Base-by-base conservation (phyloP, 768 basidiomycete genomes). In the Daedalea quercina region DNA sequence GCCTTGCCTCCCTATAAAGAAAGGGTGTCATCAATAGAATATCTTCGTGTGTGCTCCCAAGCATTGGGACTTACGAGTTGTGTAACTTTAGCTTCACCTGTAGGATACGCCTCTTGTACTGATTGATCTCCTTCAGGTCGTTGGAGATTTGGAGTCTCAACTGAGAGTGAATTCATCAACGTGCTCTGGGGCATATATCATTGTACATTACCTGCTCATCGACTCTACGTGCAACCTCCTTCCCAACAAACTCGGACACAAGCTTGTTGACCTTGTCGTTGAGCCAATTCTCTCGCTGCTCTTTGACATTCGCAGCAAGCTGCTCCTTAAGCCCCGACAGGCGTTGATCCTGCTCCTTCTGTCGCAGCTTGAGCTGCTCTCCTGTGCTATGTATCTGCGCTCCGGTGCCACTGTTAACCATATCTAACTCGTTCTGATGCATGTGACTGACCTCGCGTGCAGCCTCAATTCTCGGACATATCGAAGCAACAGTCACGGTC, bases 41-140 rank as follows among this genome's bases (percentile, higher is more conserved):
- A n/a, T n/a, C n/a, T n/a, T n/a, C n/a, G n/a, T n/a, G n/a, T n/a
- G n/a, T n/a, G n/a, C n/a, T n/a, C n/a, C n/a, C n/a, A n/a, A n/a
- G n/a, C n/a, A n/a, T n/a, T n/a, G n/a, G n/a, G 12, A 42, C 51
- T 17, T 33, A 53, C 52, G 52, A 46, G 19, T 53, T 53, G 24
- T 48, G 52, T 6, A 53, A 34, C 13, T 23, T 35, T 9, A 13
- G 20, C 40, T 47, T 53, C 13, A 47, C 52, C 24, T 19, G 15
- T 2, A 43, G 20, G 37, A 53, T 24, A 7, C 47, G 26, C 17
- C 22, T 31, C 26, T 47, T 47, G 33, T 37, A 47, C 20, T 47
- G 20, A 9, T 24, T 26, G 11, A 47, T 34, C 17, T 53, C 52
- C 24, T 53, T 19, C 3, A 53, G 28, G 17, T 26, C 28, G 9